Conservation (phyloP, 257 asterid species). For the Jacaranda mimosifolia region DNA sequence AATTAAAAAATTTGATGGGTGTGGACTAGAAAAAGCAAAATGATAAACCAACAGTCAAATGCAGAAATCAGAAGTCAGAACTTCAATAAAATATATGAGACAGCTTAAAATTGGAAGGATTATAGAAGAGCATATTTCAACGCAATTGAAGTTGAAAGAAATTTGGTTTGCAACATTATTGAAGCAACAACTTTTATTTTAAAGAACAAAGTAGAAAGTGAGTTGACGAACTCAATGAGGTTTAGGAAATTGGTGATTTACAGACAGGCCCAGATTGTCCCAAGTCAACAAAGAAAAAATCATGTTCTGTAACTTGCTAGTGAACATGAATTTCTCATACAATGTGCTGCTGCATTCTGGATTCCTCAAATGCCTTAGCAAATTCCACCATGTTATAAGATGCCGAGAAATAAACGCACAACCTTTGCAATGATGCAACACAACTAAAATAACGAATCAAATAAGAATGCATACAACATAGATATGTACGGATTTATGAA, state of each 20-base stretch:
- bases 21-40: slow-evolving; percentile 3
- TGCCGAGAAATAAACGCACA: slow-evolving; percentile 6
- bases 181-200: neutral
- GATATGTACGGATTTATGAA: neutral
- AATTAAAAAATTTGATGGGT: neutral
- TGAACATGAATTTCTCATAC: neutral
- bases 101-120: neutral
- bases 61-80: slow-evolving; percentile 23
- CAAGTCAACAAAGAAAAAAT: slow-evolving; percentile 6
- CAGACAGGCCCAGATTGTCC: neutral
- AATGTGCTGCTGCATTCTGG: slow-evolving; percentile 18
- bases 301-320: neutral
- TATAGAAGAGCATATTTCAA: neutral
- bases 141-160: neutral
- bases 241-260: neutral
- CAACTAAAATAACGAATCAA: neutral
- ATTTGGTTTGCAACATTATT: slow-evolving; percentile 1
- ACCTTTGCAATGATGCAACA: neutral
- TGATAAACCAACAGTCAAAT: slow-evolving; percentile 11
- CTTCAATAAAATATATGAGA: neutral
- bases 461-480: neutral
- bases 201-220: neutral
- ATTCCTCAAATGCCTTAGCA: slow-evolving; percentile 27
- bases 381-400: neutral
- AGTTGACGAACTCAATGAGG: neutral